These are phyloP conservation scores for Phytopythium litorale DNA, from an alignment of 352 stramenopile species.

Conservation along the genomic window DNA sequence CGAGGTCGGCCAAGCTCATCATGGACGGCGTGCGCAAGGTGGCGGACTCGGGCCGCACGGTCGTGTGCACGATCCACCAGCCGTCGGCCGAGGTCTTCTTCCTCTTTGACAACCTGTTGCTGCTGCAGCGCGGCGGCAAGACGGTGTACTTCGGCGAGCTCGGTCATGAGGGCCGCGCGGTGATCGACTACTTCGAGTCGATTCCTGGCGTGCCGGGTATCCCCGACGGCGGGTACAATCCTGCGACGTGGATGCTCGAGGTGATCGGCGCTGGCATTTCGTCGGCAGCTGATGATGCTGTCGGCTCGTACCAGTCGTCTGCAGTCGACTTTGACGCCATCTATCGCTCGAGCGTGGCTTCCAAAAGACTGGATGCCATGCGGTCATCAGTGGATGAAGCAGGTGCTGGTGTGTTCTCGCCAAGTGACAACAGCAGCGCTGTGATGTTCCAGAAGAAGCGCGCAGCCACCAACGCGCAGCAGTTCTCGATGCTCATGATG, in stretches of 20 bases:
- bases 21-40: slow-evolving; percentile 87
- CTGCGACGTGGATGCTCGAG: slow-evolving; percentile 87
- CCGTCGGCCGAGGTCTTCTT: slow-evolving; percentile 80
- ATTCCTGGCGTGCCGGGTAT: slow-evolving; percentile 41
- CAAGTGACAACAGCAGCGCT: too few relatives aligned
- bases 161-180: slow-evolving; percentile 36
- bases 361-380: too few relatives aligned
- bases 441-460: slow-evolving; percentile 7
- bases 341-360: too few relatives aligned
- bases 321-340: too few relatives aligned
- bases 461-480: slow-evolving; percentile 22
- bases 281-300: too few relatives aligned
- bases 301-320: too few relatives aligned
- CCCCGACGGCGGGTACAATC: slow-evolving; percentile 66
- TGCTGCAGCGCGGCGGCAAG: slow-evolving; percentile 51
- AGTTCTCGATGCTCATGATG: slow-evolving; percentile 46
- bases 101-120: slow-evolving; percentile 78
- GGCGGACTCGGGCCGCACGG: slow-evolving; percentile 55
- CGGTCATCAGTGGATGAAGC: too few relatives aligned
- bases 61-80: slow-evolving; percentile 92
- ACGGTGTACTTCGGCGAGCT: slow-evolving; percentile 86
- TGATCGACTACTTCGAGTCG: slow-evolving; percentile 54
- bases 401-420: too few relatives aligned
- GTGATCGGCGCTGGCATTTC: slow-evolving; percentile 37
- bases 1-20: slow-evolving; percentile 78